phyloP scores from a whole-genome alignment of 768 basidiomycete species.

The Phanerochaete carnosa region DNA sequence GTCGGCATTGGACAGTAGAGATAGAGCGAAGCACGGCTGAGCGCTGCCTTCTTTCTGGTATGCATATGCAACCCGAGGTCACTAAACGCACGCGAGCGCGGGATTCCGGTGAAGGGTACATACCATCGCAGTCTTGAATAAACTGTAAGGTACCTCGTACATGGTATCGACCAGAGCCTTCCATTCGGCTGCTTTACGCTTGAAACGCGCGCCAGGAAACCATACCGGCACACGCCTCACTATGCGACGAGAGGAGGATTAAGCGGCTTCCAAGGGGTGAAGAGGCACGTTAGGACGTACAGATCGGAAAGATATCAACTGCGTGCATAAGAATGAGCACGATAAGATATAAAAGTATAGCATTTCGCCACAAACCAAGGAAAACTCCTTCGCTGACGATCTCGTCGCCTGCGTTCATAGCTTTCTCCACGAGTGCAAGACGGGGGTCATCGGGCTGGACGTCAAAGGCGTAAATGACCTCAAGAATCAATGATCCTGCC shows the following conservation, averaged over 20 bases:
- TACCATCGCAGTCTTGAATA: not conserved
- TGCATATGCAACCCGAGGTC: too few relatives aligned
- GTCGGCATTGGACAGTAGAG: constrained; percentile 41
- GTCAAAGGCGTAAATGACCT: constrained; percentile 4
- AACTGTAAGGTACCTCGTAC: not conserved
- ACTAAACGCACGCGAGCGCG: too few relatives aligned
- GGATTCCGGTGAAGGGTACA: too few relatives aligned
- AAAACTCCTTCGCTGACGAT: not conserved
- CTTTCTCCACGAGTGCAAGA: not conserved
- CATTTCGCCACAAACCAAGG: not conserved
- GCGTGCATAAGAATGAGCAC: not conserved
- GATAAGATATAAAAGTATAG: not conserved
- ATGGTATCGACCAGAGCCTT: not conserved
- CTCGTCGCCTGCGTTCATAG: not conserved
- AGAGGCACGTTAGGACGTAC: not conserved
- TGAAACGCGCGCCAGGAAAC: constrained; percentile 21
- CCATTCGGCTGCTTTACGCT: constrained; percentile 5
- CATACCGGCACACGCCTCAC: constrained; percentile 18
- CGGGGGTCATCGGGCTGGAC: constrained; percentile 1
- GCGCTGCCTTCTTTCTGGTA: constrained; percentile 36
- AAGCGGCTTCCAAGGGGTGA: not conserved
- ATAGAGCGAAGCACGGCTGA: constrained; percentile 27
- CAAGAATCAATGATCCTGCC: constrained; percentile 1
- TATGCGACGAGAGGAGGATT: too few relatives aligned
- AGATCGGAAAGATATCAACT: not conserved